Conservation (phyloP, 2,329 filamentous ascomycete genomes). For the Xylariaceae sp. region DNA sequence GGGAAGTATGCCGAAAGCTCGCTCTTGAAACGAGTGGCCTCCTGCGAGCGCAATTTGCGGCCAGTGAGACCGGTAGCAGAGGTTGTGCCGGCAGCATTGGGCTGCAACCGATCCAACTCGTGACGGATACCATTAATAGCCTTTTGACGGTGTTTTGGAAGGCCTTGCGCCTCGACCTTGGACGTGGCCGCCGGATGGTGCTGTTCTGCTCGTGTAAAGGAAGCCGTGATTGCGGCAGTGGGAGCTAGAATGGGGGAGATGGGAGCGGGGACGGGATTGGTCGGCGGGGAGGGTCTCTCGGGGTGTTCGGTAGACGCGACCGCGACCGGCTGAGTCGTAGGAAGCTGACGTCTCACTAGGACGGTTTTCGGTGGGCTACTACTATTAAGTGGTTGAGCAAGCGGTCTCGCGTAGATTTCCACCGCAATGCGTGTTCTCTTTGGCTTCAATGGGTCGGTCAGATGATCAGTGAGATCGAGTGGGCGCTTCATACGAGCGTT, state of each 20-base stretch:
- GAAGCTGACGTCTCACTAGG: slow-evolving; percentile 23
- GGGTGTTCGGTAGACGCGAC: slow-evolving; percentile 23
- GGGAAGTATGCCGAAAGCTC: slow-evolving; percentile 87
- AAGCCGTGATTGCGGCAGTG: slow-evolving; percentile 15
- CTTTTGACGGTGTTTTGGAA: slow-evolving; percentile 52
- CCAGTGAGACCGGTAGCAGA: slow-evolving; percentile 54
- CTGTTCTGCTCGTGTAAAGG: slow-evolving; percentile 4
- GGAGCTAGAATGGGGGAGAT: slow-evolving; percentile 19
- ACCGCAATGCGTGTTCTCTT: slow-evolving; percentile 50
- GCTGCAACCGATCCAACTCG: slow-evolving; percentile 53
- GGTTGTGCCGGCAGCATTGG: slow-evolving; percentile 37
- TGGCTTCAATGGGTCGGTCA: slow-evolving; percentile 39
- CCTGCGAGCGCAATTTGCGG: slow-evolving; percentile 76
- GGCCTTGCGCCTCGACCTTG: slow-evolving; percentile 21
- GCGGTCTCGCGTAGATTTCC: slow-evolving; percentile 41
- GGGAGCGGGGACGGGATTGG: slow-evolving; percentile 15
- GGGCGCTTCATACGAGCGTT: slow-evolving; percentile 43
- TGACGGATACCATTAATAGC: slow-evolving; percentile 57
- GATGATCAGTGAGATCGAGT: slow-evolving; percentile 40
- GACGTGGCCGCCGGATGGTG: slow-evolving; percentile 25
- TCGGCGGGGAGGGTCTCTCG: slow-evolving; percentile 17
- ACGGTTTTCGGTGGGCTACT: slow-evolving; percentile 25
- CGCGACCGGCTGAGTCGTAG: slow-evolving; percentile 12
- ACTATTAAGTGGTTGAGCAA: slow-evolving; percentile 18
- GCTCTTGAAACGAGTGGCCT: slow-evolving; percentile 81